Percentiles rank a stretch among this genome's conserved stretches.
Evolutionary conservation across 129 eudicot species (phyloP).

Genomic region (Tagetes patula): DNA sequence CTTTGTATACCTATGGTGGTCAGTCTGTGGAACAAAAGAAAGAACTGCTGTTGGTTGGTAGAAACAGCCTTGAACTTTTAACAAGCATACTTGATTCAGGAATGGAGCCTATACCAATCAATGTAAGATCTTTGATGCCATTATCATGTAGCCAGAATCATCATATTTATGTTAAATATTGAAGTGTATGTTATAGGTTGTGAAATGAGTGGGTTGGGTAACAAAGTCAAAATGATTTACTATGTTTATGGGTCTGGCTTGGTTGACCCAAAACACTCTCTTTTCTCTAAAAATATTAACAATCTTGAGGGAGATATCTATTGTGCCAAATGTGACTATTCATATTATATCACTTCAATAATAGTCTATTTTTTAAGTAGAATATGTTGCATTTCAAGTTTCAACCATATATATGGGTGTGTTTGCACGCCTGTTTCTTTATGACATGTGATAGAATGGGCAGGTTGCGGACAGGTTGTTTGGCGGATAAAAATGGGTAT

Average conservation of each 20-base stretch:
- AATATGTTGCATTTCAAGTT: background rate
- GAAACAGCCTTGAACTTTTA: slow-evolving; percentile 80
- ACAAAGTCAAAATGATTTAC: background rate
- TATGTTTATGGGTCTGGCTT: background rate
- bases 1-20: slow-evolving; percentile 33
- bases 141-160: background rate
- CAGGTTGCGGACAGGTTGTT: background rate
- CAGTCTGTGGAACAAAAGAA: slow-evolving; percentile 73
- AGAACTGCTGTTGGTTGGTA: slow-evolving; percentile 59
- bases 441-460: background rate
- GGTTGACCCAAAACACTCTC: background rate
- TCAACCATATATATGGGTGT: background rate
- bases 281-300: background rate
- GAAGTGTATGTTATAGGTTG: background rate
- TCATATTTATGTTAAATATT: background rate
- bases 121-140: slow-evolving; percentile 42
- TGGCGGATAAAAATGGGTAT: background rate
- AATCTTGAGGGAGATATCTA: background rate
- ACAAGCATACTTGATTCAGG: slow-evolving; percentile 82
- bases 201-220: background rate
- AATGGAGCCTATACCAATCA: slow-evolving; percentile 58
- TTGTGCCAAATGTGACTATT: background rate
- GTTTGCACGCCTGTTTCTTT: background rate
- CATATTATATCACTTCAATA: background rate
- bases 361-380: background rate